These are phyloP conservation scores for Cicer bijugum DNA, from an alignment of 306 rosid species.

Conservation along the genomic window DNA sequence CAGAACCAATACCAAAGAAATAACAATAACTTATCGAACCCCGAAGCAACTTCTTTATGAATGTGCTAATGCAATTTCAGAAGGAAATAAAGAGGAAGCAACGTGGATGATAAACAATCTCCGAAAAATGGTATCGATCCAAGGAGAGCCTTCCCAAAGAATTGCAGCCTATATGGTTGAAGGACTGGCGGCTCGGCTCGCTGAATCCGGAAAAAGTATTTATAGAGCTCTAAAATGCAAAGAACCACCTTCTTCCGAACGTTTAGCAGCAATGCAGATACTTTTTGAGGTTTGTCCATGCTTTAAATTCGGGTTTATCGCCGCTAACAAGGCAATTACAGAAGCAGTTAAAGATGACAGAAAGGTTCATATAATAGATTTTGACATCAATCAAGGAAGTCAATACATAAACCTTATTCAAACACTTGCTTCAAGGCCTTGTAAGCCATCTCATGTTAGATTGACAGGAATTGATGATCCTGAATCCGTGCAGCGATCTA, in stretches of 20 bases:
- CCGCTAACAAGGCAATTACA: constrained; percentile 84
- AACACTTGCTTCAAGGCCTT: constrained; percentile 61
- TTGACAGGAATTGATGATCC: constrained; percentile 93
- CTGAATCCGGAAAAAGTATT: constrained; percentile 72
- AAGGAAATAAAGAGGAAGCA: constrained; percentile 66
- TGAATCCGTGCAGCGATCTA: constrained; percentile 82
- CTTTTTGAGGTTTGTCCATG: constrained; percentile 96
- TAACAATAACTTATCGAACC: constrained; percentile 50
- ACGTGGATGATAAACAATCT: constrained; percentile 71
- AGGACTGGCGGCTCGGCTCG: constrained; percentile 92
- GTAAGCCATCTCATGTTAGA: constrained; percentile 70
- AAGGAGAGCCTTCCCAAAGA: constrained; percentile 95
- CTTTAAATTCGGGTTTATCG: constrained; percentile 86
- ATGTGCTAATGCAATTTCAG: constrained; percentile 79
- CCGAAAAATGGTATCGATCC: constrained; percentile 79
- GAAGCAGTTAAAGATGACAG: constrained; percentile 78
- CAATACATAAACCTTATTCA: constrained; percentile 84
- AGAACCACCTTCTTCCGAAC: constrained; percentile 91
- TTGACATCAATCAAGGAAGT: constrained; percentile 91
- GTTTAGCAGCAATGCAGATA: constrained; percentile 96
- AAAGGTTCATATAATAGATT: constrained; percentile 79
- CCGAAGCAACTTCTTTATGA: constrained; percentile 73
- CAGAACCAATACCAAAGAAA: constrained; percentile 59
- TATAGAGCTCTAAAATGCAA: constrained; percentile 88
- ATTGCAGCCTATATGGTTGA: constrained; percentile 99